Evolutionary conservation across 106 monocot species (phyloP), one percentile per base, ranked within the genome.

Genomic region (Cymbidium sinense): DNA sequence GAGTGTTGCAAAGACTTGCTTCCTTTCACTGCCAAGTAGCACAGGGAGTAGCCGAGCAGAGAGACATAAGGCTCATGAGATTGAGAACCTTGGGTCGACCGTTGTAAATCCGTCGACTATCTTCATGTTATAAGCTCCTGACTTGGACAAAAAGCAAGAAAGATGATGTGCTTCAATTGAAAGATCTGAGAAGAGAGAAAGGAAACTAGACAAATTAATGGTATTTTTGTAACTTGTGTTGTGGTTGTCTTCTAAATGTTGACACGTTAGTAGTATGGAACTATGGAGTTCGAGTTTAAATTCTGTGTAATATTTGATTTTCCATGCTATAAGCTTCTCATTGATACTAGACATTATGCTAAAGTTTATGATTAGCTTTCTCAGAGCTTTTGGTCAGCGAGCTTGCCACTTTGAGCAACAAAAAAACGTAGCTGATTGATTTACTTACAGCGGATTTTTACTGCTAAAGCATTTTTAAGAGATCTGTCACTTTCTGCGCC

Each of bases 41-140:
- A 86, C 90, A 5, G 94, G 91, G 1, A 98, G 92, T 50, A 94
- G 94, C 81, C 98, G 88, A 75, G 77, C 82, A 5, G 90, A 90
- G 69, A 84, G 28, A 5, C 64, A 64, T 23, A 64, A 27, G n/a
- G 28, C 64, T 64, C 64, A 23, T 64, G 64, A 64, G 27, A 11
- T 9, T 64, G 28, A 9, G 6, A 25, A 64, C n/a, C 28, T 64
- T 0, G 64, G 29, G 1, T 64, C 23, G 7, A 64, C n/a, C 64
- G 8, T 64, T 9, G 64, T 29, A 64, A 64, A 64, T 27, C 64
- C 29, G 8, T 64, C 6, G 28, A 64, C 28, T 29, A 64, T 41
- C 9, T 7, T 9, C 41, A 41, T 41, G 41, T 41, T 41, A 9
- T 41, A 41, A 41, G 41, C 41, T 41, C 9, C n/a, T n/a, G n/a